These are phyloP conservation scores for Thielaviopsis populi DNA, from an alignment of 2,329 filamentous ascomycete species.

Conservation along the genomic window DNA sequence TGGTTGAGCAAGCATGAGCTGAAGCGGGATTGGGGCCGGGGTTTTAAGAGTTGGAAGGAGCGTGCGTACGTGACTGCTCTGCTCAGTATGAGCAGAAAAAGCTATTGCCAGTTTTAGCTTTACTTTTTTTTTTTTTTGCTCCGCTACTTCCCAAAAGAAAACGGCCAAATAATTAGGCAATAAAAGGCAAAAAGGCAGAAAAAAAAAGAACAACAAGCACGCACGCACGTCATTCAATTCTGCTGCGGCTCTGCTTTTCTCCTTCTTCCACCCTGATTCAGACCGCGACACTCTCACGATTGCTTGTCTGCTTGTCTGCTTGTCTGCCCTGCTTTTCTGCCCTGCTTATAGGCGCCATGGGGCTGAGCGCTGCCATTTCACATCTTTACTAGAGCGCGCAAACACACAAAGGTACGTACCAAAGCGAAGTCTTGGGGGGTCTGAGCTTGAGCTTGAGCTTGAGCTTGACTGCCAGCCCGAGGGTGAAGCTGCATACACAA, in stretches of 20 bases:
- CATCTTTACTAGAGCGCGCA: conserved; percentile 13
- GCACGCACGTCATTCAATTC: not conserved
- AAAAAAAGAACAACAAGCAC: not conserved
- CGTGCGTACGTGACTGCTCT: not conserved
- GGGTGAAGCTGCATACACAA: too few relatives aligned
- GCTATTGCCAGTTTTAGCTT: conserved; percentile 5
- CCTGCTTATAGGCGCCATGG: conserved; percentile 11
- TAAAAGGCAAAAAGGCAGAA: not conserved
- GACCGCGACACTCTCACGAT: not conserved
- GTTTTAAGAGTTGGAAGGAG: conserved; percentile 5
- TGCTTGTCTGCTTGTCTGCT: not conserved
- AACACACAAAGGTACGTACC: conserved; percentile 4
- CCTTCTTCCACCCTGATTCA: not conserved
- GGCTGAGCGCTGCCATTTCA: conserved; percentile 12
- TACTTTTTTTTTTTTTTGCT: not conserved
- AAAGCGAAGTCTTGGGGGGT: not conserved
- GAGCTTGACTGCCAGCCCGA: not conserved
- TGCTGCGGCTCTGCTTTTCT: not conserved
- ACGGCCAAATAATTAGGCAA: not conserved
- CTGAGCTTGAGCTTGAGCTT: not conserved
- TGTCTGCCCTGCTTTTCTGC: not conserved
- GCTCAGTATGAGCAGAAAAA: not conserved
- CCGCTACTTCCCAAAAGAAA: not conserved
- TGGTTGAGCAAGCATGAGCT: not conserved
- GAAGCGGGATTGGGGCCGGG: not conserved